phyloP scores from a whole-genome alignment of 768 basidiomycete genomes.

The Auriscalpium orientale region DNA sequence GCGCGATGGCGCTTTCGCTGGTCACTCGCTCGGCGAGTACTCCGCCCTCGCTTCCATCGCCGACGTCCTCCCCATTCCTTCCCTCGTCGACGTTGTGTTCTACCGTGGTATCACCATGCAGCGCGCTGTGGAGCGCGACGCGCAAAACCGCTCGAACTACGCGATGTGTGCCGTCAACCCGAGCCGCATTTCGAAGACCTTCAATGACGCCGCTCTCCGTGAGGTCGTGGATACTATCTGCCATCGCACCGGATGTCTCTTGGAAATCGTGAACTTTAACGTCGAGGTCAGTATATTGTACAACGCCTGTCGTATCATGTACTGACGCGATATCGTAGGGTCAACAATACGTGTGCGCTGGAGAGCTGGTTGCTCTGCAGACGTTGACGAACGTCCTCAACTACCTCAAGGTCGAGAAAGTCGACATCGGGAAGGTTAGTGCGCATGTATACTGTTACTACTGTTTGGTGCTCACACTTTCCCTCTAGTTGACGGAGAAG shows the following conservation, averaged over 20 bases:
- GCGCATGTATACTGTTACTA: not conserved
- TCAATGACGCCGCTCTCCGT: slow-evolving; percentile 91
- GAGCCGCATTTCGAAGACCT: slow-evolving; percentile 86
- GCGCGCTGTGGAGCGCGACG: slow-evolving; percentile 94
- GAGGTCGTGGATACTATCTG: slow-evolving; percentile 94
- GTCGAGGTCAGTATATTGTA: slow-evolving; percentile 54
- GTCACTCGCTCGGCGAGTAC: slow-evolving; percentile 98
- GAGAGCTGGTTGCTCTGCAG: slow-evolving; percentile 88
- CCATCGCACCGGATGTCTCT: slow-evolving; percentile 62
- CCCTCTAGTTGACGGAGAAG: slow-evolving; percentile 68
- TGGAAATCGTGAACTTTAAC: slow-evolving; percentile 98
- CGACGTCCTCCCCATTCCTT: slow-evolving; percentile 90
- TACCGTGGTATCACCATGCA: slow-evolving; percentile 99
- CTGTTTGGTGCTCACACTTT: not conserved
- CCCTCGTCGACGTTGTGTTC: slow-evolving; percentile 96
- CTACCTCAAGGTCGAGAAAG: slow-evolving; percentile 93
- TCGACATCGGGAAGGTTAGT: slow-evolving; percentile 79
- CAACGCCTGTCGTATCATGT: not conserved
- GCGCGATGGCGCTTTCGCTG: slow-evolving; percentile 87
- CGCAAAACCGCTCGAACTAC: slow-evolving; percentile 88
- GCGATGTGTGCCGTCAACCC: slow-evolving; percentile 99
- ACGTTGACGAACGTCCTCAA: slow-evolving; percentile 95
- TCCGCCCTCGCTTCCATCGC: slow-evolving; percentile 97
- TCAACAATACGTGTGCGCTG: slow-evolving; percentile 99
- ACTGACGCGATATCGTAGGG: slow-evolving; percentile 43